Evolutionary conservation across 331 rosid species (phyloP), one percentile per base, ranked within the genome.

Genomic region (Quercus lobata): DNA sequence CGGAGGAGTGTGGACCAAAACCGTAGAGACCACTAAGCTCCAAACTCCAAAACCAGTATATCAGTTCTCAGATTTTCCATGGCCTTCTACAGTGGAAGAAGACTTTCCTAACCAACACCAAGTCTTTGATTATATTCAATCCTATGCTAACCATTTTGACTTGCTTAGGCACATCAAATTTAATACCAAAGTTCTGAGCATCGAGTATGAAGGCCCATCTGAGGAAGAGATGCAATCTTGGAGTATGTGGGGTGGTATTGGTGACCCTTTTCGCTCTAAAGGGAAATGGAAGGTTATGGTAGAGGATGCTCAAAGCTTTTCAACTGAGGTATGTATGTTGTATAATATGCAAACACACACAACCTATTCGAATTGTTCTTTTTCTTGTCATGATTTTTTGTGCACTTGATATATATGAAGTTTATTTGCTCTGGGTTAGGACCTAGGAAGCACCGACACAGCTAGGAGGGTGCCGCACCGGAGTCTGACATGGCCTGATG

Each of bases 181-280:
- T 85, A 73, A 89, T 27, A 57, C 92, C 1, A 53, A 24, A 54
- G 93, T 90, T 22, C 74, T 21, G 52, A 56, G 84, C 8, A 74
- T 90, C 5, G 69, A 90, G 18, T 90, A 83, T 55, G 78, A 87
- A 78, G 88, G 87, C 24, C 79, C 88, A 9, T 41, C 80, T 7
- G 69, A 74, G 58, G 77, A 88, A 27, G 85, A 85, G 76, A 72
- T 76, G 16, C 77, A 69, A 66, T 54, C 85, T 2, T 83, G 96
- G 92, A 90, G 77, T 74, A 81, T 60, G 12, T 90, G 97, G 93
- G 83, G 89, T 32, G 91, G 90, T 32, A 78, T 83, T 9, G 94
- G 90, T 4, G 80, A 87, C 24, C 78, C 93, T 9, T 85, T 89
- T 75, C 56, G n/a, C 73, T 69, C 88, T 62, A 71, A 53, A 54